These are phyloP conservation scores for Athelia psychrophila DNA, from an alignment of 1,284 basidiomycete genomes.

Conservation along the genomic window DNA sequence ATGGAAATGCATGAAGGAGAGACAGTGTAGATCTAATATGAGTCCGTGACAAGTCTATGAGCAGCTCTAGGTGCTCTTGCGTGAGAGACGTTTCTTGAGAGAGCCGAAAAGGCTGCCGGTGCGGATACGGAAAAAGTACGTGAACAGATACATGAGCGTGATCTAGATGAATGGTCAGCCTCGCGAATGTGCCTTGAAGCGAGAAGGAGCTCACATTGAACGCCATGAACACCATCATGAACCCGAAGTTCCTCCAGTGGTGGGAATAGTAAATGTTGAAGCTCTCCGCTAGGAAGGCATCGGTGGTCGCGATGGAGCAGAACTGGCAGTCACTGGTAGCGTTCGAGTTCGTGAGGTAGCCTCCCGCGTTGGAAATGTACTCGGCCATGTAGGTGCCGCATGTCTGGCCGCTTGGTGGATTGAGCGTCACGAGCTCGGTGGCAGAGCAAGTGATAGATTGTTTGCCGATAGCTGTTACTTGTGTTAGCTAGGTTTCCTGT, in stretches of 20 bases:
- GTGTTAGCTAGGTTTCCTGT: neutral
- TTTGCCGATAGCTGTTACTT: slow-evolving; percentile 28
- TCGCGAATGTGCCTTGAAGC: neutral
- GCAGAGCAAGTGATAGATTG: slow-evolving; percentile 42
- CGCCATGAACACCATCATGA: slow-evolving; percentile 62
- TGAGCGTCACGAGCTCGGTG: slow-evolving; percentile 43
- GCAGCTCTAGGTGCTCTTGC: slow-evolving; percentile 1
- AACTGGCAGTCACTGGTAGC: slow-evolving; percentile 53
- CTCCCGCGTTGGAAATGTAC: slow-evolving; percentile 54
- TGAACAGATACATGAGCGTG: neutral
- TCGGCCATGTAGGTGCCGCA: slow-evolving; percentile 58
- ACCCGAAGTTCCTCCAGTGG: slow-evolving; percentile 63
- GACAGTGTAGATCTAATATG: too few species aligned
- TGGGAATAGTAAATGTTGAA: slow-evolving; percentile 57
- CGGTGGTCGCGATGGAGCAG: slow-evolving; percentile 50
- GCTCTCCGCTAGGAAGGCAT: slow-evolving; percentile 49
- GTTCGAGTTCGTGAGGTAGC: slow-evolving; percentile 64
- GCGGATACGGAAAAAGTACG: slow-evolving; percentile 1
- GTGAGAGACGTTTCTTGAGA: neutral
- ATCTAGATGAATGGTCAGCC: neutral
- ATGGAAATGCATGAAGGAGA: too few species aligned
- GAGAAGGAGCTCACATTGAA: slow-evolving; percentile 48
- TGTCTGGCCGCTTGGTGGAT: slow-evolving; percentile 60
- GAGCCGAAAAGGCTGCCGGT: neutral
- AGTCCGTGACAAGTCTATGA: too few species aligned